Conservation (phyloP, 2,329 filamentous ascomycete genomes). For the Cercospora brassicicola region DNA sequence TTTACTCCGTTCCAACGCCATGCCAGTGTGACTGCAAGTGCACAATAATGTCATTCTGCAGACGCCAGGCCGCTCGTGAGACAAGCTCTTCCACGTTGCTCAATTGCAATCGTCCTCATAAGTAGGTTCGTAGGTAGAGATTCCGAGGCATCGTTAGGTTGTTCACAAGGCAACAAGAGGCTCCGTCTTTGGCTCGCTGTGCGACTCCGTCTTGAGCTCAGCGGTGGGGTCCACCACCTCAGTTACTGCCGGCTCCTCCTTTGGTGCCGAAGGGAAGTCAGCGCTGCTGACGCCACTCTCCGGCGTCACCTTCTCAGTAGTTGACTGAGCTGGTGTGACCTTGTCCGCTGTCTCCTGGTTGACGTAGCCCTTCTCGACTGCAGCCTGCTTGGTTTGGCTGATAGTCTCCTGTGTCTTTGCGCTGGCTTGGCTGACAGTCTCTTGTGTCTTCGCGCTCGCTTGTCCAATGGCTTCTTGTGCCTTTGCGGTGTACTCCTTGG, state of each 20-base stretch:
- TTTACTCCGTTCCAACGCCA: conserved; percentile 6
- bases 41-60: conserved; percentile 3
- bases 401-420: conserved; percentile 60
- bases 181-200: conserved; percentile 2
- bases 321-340: conserved; percentile 33
- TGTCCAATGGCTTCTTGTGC: conserved; percentile 59
- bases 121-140: conserved; percentile 3
- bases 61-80: background rate
- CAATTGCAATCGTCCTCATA: background rate
- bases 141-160: conserved; percentile 5
- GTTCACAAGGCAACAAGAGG: conserved; percentile 7
- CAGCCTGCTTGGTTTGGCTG: conserved; percentile 45
- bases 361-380: conserved; percentile 40
- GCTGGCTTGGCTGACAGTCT: conserved; percentile 59
- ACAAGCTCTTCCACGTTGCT: background rate
- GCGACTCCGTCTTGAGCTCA: conserved; percentile 15
- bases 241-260: conserved; percentile 25
- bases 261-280: conserved; percentile 30
- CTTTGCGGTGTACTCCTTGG: conserved; percentile 61
- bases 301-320: conserved; percentile 28
- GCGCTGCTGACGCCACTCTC: conserved; percentile 20
- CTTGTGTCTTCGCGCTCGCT: conserved; percentile 58
- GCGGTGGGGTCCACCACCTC: conserved; percentile 20
- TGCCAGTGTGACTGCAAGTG: conserved; percentile 4
- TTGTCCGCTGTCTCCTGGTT: conserved; percentile 39